Base-by-base conservation (phyloP, 1,284 basidiomycete species). In the Ceratobasidium theobromae region DNA sequence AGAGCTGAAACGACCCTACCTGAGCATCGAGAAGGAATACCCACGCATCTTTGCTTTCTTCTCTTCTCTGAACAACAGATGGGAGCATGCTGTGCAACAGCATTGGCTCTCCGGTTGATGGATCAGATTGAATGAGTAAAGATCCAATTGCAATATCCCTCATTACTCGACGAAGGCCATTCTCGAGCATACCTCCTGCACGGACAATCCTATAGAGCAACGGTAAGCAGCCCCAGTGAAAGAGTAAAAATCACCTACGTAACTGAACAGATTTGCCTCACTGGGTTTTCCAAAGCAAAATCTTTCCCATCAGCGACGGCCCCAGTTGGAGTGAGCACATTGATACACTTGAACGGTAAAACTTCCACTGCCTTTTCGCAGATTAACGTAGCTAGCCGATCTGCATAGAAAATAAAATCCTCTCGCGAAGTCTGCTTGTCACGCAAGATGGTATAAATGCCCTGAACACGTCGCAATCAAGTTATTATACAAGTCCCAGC, bases 11-110 rank as follows among this genome's bases (percentile, higher is more conserved):
- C 66, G 49, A 54, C 74, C 43, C 49, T 71, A 86, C 89, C 81
- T 94, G 95, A 2, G 92, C 91, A 74, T 98, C 96, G 32, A 98
- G 81, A n/a, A 99, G 77, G 74, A 98, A 88, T 0, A 96, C 94
- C 79, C 87, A 93, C 1, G 90, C 80, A 46, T 88, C 79, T 67
- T 79, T 75, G 1, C 94, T 92, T 41, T 80, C 78, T 65, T 85
- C 79, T 41, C 85, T 79, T 41, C 83, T 78, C 45, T 89, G 88
- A 58, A 97, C 76, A 72, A 80, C 86, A 1, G 80, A 74, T 0
- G 96, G 96, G 14, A 98, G 83, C 77, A 85, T 86, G 54, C 85
- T 82, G 71, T 95, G 89, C 67, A 98, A 84, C 32, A 98, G 81
- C 4, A 97, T 78, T 0, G 95, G 95, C 74, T 98, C 96, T 40